These are phyloP conservation scores for Tolypocladium tropicale DNA, from an alignment of 2,329 filamentous ascomycete species.

Conservation along the genomic window DNA sequence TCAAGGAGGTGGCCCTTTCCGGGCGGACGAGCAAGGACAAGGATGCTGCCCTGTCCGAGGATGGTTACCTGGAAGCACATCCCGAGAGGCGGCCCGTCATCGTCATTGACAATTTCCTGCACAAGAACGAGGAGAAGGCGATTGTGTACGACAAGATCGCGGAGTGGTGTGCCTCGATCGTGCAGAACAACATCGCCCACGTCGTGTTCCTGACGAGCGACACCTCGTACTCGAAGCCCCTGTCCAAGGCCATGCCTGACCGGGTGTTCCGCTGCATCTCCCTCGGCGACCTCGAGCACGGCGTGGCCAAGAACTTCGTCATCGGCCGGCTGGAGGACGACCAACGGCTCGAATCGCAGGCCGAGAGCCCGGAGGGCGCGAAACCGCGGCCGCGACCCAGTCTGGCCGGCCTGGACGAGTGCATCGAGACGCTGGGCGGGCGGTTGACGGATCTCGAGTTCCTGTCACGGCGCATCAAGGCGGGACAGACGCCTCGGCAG, in stretches of 20 bases:
- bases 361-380: conserved; percentile 15
- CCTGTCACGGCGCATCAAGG: conserved; percentile 78
- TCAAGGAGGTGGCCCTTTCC: conserved; percentile 68
- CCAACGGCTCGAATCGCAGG: conserved; percentile 17
- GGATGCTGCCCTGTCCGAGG: conserved; percentile 62
- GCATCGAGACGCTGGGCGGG: conserved; percentile 75
- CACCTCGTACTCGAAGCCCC: conserved; percentile 74
- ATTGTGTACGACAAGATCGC: conserved; percentile 71
- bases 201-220: conserved; percentile 92
- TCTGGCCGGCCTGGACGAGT: conserved; percentile 64
- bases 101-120: conserved; percentile 84
- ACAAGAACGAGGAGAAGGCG: conserved; percentile 57
- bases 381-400: conserved; percentile 25
- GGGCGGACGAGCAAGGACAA: conserved; percentile 61
- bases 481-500: conserved; percentile 70
- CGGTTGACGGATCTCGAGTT: conserved; percentile 94
- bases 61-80: conserved; percentile 83
- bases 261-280: conserved; percentile 81
- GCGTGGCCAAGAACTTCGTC: conserved; percentile 86
- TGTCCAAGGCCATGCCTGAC: conserved; percentile 81
- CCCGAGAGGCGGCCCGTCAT: conserved; percentile 75
- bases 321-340: conserved; percentile 61
- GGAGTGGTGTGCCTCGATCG: conserved; percentile 81
- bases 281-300: conserved; percentile 75
- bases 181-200: conserved; percentile 81